Conservation (phyloP, 208 protist genomes). For the Trypanosoma mega region DNA sequence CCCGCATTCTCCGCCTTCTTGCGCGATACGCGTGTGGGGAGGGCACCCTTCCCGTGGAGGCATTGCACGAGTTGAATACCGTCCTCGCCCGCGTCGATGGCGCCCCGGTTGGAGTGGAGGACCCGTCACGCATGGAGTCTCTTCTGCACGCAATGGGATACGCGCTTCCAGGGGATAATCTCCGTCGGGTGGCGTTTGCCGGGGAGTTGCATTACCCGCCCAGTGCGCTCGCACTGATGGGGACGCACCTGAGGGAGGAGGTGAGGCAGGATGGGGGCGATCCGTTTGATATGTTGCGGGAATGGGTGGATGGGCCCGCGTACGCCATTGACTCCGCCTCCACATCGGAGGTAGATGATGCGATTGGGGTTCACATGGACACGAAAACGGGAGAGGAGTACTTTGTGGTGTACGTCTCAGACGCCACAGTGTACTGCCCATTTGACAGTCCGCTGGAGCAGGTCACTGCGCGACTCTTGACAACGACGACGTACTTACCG, state of each 20-base stretch:
- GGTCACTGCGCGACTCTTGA: constrained; percentile 74
- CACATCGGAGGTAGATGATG: constrained; percentile 91
- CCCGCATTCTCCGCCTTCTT: constrained; percentile 71
- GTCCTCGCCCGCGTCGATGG: constrained; percentile 53
- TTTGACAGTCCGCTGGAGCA: constrained; percentile 79
- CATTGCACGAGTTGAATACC: constrained; percentile 46
- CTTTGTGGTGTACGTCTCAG: constrained; percentile 88
- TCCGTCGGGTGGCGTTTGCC: constrained; percentile 58
- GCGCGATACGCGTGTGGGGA: constrained; percentile 74
- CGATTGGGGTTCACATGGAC: constrained; percentile 75
- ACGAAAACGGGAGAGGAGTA: constrained; percentile 46
- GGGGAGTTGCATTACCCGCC: constrained; percentile 70
- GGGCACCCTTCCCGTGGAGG: constrained; percentile 54
- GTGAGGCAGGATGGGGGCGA: constrained; percentile 63
- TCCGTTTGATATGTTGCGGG: constrained; percentile 64
- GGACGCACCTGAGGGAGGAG: constrained; percentile 34
- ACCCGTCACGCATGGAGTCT: constrained; percentile 53
- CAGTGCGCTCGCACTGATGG: constrained; percentile 59
- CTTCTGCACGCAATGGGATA: constrained; percentile 64
- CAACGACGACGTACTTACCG: constrained; percentile 88
- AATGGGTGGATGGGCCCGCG: constrained; percentile 36
- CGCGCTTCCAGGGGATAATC: constrained; percentile 67
- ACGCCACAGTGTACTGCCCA: constrained; percentile 87
- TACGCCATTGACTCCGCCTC: constrained; percentile 89
- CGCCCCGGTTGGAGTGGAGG: constrained; percentile 35